Conservation (phyloP, 345 rosid species). For the Nephelium lappaceum region DNA sequence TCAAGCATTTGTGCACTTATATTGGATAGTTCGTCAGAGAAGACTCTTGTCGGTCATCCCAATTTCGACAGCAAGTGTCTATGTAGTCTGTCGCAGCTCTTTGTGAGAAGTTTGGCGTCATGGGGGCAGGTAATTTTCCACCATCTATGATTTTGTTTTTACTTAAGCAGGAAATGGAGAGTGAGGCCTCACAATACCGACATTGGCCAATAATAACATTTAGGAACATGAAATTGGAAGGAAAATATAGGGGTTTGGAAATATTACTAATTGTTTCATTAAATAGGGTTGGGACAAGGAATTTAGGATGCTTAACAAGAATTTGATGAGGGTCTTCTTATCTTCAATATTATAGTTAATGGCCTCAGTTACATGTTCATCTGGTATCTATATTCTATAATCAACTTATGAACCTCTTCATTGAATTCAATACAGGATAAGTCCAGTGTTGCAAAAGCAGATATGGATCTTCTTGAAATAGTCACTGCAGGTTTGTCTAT, state of each 20-base stretch:
- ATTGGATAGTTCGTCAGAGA: constrained; percentile 73
- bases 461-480: constrained; percentile 73
- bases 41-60: constrained; percentile 58
- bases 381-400: not conserved
- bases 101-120: constrained; percentile 61
- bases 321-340: not conserved
- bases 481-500: constrained; percentile 54
- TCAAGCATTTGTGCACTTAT: constrained; percentile 73
- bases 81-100: constrained; percentile 43
- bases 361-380: constrained; percentile 5
- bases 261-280: too few species aligned
- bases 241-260: not conserved
- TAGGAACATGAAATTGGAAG: too few species aligned
- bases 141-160: not conserved
- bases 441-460: constrained; percentile 32
- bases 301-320: not conserved
- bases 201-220: too few species aligned
- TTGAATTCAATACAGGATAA: constrained; percentile 20
- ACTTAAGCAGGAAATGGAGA: not conserved
- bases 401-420: not conserved
- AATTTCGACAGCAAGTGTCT: constrained; percentile 42
- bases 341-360: not conserved
- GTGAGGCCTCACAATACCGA: not conserved
- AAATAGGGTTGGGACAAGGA: not conserved
- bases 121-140: constrained; percentile 44